Conservation (phyloP, 768 basidiomycete genomes). For the Trametes maxima region DNA sequence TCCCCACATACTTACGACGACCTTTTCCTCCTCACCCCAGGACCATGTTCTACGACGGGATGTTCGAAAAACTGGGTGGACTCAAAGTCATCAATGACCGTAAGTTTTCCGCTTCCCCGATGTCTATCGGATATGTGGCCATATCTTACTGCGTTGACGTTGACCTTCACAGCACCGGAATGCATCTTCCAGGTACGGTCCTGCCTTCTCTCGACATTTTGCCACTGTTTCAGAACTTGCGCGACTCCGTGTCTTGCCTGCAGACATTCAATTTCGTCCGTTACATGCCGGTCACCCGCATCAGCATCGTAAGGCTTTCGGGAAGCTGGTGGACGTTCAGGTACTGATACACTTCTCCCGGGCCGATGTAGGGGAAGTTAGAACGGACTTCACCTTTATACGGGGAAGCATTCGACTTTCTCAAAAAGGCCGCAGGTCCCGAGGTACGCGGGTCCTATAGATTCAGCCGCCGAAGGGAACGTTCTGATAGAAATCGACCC, state of each 20-base stretch:
- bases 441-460: slow-evolving; percentile 40
- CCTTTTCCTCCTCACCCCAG: slow-evolving; percentile 31
- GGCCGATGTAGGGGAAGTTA: slow-evolving; percentile 53
- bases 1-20: background rate
- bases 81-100: slow-evolving; percentile 50
- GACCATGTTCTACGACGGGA: slow-evolving; percentile 61
- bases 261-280: slow-evolving; percentile 30
- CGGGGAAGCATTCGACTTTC: slow-evolving; percentile 58
- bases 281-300: slow-evolving; percentile 13
- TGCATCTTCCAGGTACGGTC: slow-evolving; percentile 43
- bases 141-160: slow-evolving; percentile 5
- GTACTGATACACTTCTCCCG: background rate
- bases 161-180: slow-evolving; percentile 5
- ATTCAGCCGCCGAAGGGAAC: background rate
- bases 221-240: slow-evolving; percentile 20
- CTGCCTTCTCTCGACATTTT: slow-evolving; percentile 25
- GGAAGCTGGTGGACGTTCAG: background rate
- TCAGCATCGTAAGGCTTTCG: background rate
- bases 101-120: background rate
- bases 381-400: slow-evolving; percentile 60
- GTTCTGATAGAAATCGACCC: background rate
- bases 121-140: background rate
- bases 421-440: slow-evolving; percentile 56
- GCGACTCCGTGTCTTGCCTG: background rate
- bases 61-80: slow-evolving; percentile 63